These are phyloP conservation scores for Coemansia sp. DNA, from an alignment of 192 early-diverging fungal genomes.

Conservation along the genomic window DNA sequence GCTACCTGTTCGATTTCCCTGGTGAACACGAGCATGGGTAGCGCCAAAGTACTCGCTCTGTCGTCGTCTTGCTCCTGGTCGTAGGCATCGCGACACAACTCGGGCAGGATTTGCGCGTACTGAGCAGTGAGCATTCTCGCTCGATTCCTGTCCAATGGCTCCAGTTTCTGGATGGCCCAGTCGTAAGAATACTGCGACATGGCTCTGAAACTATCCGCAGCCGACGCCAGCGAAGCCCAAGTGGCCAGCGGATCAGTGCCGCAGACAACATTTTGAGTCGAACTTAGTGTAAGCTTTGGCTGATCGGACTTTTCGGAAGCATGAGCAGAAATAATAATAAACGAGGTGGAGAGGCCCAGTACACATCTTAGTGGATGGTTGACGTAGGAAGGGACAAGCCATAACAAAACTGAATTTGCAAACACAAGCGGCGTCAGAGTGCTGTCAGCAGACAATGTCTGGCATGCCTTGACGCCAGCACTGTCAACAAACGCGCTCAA, in stretches of 20 bases:
- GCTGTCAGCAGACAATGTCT: constrained; percentile 16
- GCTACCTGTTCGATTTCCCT: constrained; percentile 12
- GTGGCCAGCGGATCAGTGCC: constrained; percentile 36
- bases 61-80: background rate
- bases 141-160: constrained; percentile 34
- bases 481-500: constrained; percentile 33
- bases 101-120: constrained; percentile 53
- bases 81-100: constrained; percentile 4
- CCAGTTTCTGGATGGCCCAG: constrained; percentile 31
- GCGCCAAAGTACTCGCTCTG: background rate
- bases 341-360: constrained; percentile 30
- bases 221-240: constrained; percentile 22
- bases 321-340: constrained; percentile 37
- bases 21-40: constrained; percentile 50
- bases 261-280: constrained; percentile 16
- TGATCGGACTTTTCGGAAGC: background rate
- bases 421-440: constrained; percentile 44
- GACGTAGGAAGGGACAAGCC: constrained; percentile 27
- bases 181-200: constrained; percentile 24
- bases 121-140: constrained; percentile 46
- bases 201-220: constrained; percentile 8
- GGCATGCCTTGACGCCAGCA: constrained; percentile 23
- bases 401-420: constrained; percentile 35
- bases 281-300: constrained; percentile 5
- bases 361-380: constrained; percentile 45